Evolutionary conservation across 2,329 filamentous ascomycete species (phyloP), one percentile per base, ranked within the genome.

Genomic region (Calonectria honghensis): DNA sequence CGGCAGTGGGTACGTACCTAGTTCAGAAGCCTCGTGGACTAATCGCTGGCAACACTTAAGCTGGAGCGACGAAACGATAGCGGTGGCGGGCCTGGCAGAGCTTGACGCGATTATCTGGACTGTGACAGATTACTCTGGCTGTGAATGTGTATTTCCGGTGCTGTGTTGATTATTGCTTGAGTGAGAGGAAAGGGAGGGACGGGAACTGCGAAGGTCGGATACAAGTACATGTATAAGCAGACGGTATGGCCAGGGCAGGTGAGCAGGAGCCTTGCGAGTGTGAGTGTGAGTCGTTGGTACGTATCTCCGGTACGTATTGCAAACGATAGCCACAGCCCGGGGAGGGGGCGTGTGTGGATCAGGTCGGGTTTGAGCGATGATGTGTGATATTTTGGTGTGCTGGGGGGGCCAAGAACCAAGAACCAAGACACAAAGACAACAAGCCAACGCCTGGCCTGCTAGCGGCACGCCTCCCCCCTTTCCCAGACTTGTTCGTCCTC

Each of bases 61-160:
- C 74, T 77, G 76, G 78, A 76, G 75, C 77, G 74, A 79, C 72
- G 29, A 76, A 76, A 76, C 76, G 81, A 80, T 78, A 77, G 71
- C 77, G 57, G 74, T 78, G 78, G 81, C 81, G 79, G 80, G 78
- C 79, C 78, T 82, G 81, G 79, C 80, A 81, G 79, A 84, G 88
- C 89, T 70, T 90, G 89, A 85, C 86, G 89, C 87, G 89, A 91
- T 86, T 85, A 89, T 89, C 89, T 84, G 86, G 87, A 89, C 90
- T 90, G 90, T 90, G 90, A 91, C 90, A 88, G 86, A 85, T 87
- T 87, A 90, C 87, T 90, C 89, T 90, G 86, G 85, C 85, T 87
- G 82, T 82, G 85, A 88, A 86, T 85, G 85, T 87, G 85, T 85
- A 87, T 87, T 87, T 88, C 88, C 85, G 85, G 87, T 86, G 75